A percentile compares a stretch with the other conserved stretches of the same genome.
These are phyloP conservation scores for Zygotorulaspora sp. DNA, from an alignment of 805 yeast genomes.

Conservation along the genomic window DNA sequence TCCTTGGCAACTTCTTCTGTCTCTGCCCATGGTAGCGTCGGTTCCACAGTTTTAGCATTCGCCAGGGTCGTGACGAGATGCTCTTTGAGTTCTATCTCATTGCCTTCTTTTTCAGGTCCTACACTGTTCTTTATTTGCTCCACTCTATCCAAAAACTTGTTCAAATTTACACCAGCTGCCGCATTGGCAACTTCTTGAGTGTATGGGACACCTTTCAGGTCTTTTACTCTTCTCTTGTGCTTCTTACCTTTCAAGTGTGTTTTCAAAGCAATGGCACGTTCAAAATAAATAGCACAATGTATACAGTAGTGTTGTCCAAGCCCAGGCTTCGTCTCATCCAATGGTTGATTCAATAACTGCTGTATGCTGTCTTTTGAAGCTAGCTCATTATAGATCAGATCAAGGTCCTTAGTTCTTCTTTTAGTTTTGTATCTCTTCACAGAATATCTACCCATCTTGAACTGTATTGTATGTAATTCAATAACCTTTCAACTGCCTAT, in stretches of 20 bases:
- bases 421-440: constrained; percentile 85
- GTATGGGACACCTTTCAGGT: constrained; percentile 72
- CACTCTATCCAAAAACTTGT: constrained; percentile 59
- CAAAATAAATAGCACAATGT: constrained; percentile 90
- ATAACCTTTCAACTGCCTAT: too few species aligned
- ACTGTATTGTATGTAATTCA: too few species aligned
- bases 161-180: constrained; percentile 75
- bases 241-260: constrained; percentile 70
- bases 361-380: constrained; percentile 58
- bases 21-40: constrained; percentile 32
- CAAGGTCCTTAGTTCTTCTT: constrained; percentile 80
- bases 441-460: constrained; percentile 79
- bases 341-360: constrained; percentile 68
- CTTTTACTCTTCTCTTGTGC: constrained; percentile 83
- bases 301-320: constrained; percentile 92
- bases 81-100: constrained; percentile 38
- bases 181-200: constrained; percentile 87
- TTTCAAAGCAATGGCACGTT: constrained; percentile 65
- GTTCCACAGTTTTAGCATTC: constrained; percentile 32
- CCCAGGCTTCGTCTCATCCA: constrained; percentile 90
- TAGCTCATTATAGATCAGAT: constrained; percentile 74
- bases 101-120: constrained; percentile 43
- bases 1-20: constrained; percentile 10
- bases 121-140: constrained; percentile 52
- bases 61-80: constrained; percentile 28